A percentile compares a stretch with the other conserved stretches of the same genome.
Evolutionary conservation across 352 stramenopile genomes (phyloP).

Genomic region (Globisporangium barbulae): DNA sequence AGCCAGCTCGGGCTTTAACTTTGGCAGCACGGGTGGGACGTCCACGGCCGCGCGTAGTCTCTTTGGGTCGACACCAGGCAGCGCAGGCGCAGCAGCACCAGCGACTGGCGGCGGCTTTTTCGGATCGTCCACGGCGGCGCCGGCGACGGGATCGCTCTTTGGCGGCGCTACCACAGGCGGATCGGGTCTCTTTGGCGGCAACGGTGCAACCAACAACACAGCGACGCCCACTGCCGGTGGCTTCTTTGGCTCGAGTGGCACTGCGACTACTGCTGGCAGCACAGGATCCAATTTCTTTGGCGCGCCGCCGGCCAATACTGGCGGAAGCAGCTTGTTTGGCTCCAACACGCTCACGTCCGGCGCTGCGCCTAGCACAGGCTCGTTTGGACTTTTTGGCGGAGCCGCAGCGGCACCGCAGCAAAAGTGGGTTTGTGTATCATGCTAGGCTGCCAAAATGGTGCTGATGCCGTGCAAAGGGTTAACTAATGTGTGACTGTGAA

Average conservation of each 20-base stretch:
- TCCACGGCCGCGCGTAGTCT: constrained; percentile 19
- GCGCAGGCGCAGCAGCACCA: not conserved
- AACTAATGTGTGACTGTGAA: not conserved
- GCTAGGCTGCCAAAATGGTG: too few relatives aligned
- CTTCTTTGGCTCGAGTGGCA: constrained; percentile 17
- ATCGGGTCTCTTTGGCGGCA: constrained; percentile 24
- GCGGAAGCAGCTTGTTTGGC: constrained; percentile 11
- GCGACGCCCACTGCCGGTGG: constrained; percentile 13
- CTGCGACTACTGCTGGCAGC: not conserved
- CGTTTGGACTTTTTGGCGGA: constrained; percentile 23
- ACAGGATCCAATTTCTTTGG: constrained; percentile 24
- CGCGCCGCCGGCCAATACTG: constrained; percentile 11
- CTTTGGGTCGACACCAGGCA: constrained; percentile 20
- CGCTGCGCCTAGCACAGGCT: constrained; percentile 9
- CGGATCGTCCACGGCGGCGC: constrained; percentile 10
- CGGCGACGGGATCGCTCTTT: constrained; percentile 22
- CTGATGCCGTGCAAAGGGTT: not conserved
- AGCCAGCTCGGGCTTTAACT: constrained; percentile 12
- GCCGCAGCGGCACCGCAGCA: constrained; percentile 1
- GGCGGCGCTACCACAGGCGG: constrained; percentile 12
- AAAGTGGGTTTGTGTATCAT: constrained; percentile 14
- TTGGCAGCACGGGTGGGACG: constrained; percentile 7
- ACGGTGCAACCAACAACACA: not conserved
- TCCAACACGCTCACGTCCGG: not conserved
- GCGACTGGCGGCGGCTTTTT: constrained; percentile 18